Base-by-base conservation (phyloP, 441 rosid genomes). In the Croton setiger region DNA sequence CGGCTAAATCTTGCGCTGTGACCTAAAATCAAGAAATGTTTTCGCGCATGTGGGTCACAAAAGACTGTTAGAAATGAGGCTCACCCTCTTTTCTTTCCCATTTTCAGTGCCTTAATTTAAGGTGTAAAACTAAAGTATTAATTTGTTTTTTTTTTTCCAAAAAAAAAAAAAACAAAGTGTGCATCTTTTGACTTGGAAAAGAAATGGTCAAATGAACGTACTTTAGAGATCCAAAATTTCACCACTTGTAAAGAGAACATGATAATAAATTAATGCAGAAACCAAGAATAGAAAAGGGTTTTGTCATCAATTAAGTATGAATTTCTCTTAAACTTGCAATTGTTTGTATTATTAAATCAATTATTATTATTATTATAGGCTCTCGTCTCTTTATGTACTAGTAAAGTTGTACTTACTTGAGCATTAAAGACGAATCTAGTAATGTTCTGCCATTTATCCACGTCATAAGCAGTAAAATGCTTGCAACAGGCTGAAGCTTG, bases 401-500 rank as follows among this genome's bases (percentile, higher is more conserved):
- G 11, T 9, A 39, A 7, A 39, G 43, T 58, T 6, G 20, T 5
- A 18, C 77, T 73, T 84, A 89, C 96, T 64, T 70, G 79, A 62
- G 97, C 95, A 75, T 91, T 82, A 13, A 91, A 91, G 49, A 74
- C 81, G 76, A 79, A 88, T 5, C 97, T 87, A 59, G 78, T 86
- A 33, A 79, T 54, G 53, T 86, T 89, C 57, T 89, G 87, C 97
- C 97, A 91, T 10, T 82, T 80, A 48, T 93, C 97, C 87, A 89
- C 77, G 79, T 93, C 97, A 64, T 89, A 88, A 39, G 96, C 96
- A 1, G 94, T 88, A 62, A 87, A 89, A 77, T 93, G 98, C 79
- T 93, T 93, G 81, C 97, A 90, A 63, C 98, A 88, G 73, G 98
- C 96, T 4, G 98, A 88, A 53, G 91, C 91, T 80, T 85, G 91